phyloP scores from a whole-genome alignment of 2,329 filamentous ascomycete species.

The Penicillium nordicum region DNA sequence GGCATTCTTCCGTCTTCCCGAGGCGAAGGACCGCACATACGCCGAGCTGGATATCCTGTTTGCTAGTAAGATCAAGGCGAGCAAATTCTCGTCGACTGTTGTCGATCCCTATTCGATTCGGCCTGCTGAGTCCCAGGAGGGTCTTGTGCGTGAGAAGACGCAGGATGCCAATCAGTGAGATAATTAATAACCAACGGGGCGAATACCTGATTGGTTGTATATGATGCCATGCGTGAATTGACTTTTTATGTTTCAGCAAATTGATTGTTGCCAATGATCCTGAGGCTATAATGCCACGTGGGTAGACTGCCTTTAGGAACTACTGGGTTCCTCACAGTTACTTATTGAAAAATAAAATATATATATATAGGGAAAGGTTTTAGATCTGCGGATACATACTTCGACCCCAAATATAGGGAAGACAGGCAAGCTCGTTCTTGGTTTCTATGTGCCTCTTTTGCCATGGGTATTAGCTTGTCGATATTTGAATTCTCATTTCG shows the following conservation, averaged over 20 bases:
- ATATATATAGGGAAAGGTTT: too few species aligned
- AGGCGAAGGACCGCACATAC: conserved; percentile 38
- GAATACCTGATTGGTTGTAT: neutral
- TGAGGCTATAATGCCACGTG: too few species aligned
- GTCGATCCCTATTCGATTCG: conserved; percentile 19
- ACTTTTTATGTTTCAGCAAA: neutral
- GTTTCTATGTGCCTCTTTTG: too few species aligned
- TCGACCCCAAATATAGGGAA: too few species aligned
- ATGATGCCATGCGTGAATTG: neutral
- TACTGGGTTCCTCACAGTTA: too few species aligned
- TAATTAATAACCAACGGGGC: neutral
- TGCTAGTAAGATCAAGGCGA: conserved; percentile 34
- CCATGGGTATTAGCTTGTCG: too few species aligned
- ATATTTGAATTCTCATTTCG: too few species aligned
- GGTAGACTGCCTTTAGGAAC: too few species aligned
- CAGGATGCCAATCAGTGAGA: conserved; percentile 10
- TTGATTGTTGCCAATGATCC: too few species aligned
- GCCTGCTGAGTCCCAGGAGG: conserved; percentile 15
- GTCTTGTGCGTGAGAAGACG: conserved; percentile 9
- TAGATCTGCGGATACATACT: too few species aligned
- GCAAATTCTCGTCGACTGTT: conserved; percentile 29
- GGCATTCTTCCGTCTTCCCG: conserved; percentile 40
- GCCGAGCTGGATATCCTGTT: conserved; percentile 45
- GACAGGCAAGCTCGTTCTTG: too few species aligned
- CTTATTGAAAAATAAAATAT: too few species aligned